Conservation (phyloP, 2,329 filamentous ascomycete species). For the Calonectria naviculata region DNA sequence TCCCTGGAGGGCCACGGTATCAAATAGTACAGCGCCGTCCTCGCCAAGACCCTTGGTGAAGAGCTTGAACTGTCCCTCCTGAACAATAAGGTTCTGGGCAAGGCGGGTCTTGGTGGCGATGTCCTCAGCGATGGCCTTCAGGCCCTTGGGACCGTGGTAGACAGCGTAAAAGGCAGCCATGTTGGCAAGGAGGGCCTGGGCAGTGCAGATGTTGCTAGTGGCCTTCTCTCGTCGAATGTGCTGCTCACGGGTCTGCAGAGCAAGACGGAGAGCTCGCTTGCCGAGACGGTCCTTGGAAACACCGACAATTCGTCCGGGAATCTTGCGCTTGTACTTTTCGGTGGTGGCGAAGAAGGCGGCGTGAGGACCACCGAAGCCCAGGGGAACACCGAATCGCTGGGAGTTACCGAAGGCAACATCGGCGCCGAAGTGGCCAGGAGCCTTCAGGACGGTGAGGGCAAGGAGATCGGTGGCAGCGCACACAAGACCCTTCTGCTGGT, state of each 20-base stretch:
- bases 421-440: conserved; percentile 93
- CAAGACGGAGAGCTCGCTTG: conserved; percentile 67
- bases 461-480: conserved; percentile 91
- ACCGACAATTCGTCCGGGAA: conserved; percentile 89
- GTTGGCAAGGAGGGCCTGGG: conserved; percentile 92
- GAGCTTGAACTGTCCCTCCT: conserved; percentile 70
- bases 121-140: conserved; percentile 86
- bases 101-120: conserved; percentile 77
- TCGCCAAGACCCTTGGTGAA: conserved; percentile 66
- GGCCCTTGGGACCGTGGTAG: conserved; percentile 88
- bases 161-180: conserved; percentile 96
- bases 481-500: conserved; percentile 82
- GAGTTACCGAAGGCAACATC: conserved; percentile 95
- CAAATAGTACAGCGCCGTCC: conserved; percentile 74
- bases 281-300: conserved; percentile 91
- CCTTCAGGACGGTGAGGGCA: conserved; percentile 86
- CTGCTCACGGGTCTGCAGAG: conserved; percentile 93
- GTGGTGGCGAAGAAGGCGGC: conserved; percentile 87
- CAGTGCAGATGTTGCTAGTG: conserved; percentile 97
- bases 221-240: conserved; percentile 97
- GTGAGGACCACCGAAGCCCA: conserved; percentile 93
- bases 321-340: conserved; percentile 94
- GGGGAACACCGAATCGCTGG: conserved; percentile 90
- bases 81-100: conserved; percentile 59
- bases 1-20: conserved; percentile 79